Conservation (phyloP, 805 yeast species). For the Zygoascus ofunaensis region DNA sequence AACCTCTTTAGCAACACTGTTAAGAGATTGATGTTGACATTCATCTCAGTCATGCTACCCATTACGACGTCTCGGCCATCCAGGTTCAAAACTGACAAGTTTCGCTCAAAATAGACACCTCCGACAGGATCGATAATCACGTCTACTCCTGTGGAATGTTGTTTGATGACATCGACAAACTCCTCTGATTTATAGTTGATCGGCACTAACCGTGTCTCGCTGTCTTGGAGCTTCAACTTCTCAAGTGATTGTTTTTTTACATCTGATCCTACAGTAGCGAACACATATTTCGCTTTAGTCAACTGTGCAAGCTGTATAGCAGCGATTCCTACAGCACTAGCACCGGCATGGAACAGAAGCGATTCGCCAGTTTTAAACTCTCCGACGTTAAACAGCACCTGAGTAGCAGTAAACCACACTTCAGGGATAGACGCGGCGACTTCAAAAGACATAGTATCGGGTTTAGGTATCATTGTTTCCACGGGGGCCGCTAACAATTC, state of each 20-base stretch:
- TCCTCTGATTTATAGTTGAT: conserved; percentile 23
- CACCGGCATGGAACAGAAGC: conserved; percentile 30
- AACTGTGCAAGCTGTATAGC: conserved; percentile 31
- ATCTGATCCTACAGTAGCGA: conserved; percentile 27
- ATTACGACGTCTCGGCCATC: conserved; percentile 25
- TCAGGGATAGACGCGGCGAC: conserved; percentile 30
- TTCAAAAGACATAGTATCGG: conserved; percentile 18
- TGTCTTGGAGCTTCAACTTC: conserved; percentile 15
- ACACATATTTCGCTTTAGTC: conserved; percentile 29
- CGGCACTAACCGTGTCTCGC: conserved; percentile 19
- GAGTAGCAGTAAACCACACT: conserved; percentile 32
- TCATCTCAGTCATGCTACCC: conserved; percentile 21
- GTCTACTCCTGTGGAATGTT: conserved; percentile 20
- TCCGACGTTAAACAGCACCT: conserved; percentile 26
- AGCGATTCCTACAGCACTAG: conserved; percentile 29
- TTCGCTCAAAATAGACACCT: conserved; percentile 16
- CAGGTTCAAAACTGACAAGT: conserved; percentile 19
- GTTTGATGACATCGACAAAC: conserved; percentile 17
- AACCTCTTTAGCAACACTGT: conserved; percentile 22
- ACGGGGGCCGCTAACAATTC: conserved; percentile 26
- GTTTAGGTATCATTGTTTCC: conserved; percentile 20
- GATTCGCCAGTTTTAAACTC: conserved; percentile 22
- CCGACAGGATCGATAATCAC: conserved; percentile 28
- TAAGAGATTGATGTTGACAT: conserved; percentile 16
- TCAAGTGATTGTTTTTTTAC: conserved; percentile 20